phyloP scores from a whole-genome alignment of 345 rosid genomes.

The Eucalyptus globulus region DNA sequence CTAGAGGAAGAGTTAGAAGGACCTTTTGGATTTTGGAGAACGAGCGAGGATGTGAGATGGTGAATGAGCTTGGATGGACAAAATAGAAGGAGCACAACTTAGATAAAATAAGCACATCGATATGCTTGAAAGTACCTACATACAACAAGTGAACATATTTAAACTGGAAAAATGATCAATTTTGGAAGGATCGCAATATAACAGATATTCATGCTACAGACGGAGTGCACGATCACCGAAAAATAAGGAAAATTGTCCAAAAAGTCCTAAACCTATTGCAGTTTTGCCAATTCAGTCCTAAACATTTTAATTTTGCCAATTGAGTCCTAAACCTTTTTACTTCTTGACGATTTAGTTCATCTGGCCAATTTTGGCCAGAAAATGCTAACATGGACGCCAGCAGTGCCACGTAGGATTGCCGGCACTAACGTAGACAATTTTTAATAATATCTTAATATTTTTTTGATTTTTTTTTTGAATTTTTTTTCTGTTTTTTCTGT shows the following conservation, averaged over 20 bases:
- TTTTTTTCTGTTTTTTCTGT: no score
- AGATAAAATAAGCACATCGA: no score
- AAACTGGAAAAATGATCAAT: background rate
- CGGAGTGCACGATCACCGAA: background rate
- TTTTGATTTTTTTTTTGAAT: no score
- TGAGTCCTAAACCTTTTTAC: no score
- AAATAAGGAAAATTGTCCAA: background rate
- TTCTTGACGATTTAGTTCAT: no score
- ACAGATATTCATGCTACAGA: background rate
- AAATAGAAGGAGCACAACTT: background rate
- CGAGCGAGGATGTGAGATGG: background rate
- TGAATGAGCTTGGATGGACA: background rate
- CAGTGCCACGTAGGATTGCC: accelerated
- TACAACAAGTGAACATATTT: background rate
- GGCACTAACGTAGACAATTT: no score
- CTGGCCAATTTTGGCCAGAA: no score
- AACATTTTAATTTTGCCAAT: no score
- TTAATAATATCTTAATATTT: no score
- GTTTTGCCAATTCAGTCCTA: no score
- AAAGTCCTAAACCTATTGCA: no score
- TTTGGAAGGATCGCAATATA: background rate
- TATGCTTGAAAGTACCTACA: background rate
- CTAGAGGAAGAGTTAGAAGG: background rate
- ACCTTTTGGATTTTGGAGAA: background rate
- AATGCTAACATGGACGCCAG: no score